These are phyloP conservation scores for Scedosporium minutisporum DNA, from an alignment of 2,329 filamentous ascomycete species.

Conservation along the genomic window DNA sequence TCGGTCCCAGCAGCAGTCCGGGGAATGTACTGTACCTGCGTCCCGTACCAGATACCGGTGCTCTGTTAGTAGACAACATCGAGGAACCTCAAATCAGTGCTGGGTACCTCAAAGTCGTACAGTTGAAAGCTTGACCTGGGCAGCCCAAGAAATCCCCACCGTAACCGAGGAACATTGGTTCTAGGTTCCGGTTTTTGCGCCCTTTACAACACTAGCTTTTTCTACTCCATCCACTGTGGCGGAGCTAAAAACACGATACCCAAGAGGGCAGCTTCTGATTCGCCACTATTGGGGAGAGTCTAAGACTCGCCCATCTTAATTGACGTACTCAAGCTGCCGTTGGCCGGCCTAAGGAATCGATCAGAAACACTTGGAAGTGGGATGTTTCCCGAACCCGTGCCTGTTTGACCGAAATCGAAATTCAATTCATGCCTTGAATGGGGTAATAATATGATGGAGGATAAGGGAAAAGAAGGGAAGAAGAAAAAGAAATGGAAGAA, in stretches of 20 bases:
- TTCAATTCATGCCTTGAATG: not conserved
- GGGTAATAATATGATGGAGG: not conserved
- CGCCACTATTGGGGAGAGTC: not conserved
- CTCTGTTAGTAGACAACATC: no score
- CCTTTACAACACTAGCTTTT: not conserved
- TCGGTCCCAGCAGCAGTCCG: no score
- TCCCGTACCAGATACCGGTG: no score
- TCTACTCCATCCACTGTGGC: not conserved
- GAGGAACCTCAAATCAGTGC: no score
- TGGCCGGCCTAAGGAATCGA: not conserved
- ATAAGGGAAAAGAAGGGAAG: not conserved
- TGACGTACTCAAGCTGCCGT: not conserved
- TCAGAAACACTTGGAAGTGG: not conserved
- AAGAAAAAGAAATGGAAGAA: not conserved
- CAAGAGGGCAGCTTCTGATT: not conserved
- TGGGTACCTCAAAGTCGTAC: no score
- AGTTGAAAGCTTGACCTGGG: not conserved
- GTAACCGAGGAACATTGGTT: not conserved
- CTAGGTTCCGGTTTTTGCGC: not conserved
- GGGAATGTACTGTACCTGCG: no score
- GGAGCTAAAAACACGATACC: not conserved
- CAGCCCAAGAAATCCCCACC: not conserved
- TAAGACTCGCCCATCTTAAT: not conserved
- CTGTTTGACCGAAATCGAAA: no score
- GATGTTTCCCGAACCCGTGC: not conserved